Conservation (phyloP, 2,329 filamentous ascomycete genomes). For the Monascus ruber region DNA sequence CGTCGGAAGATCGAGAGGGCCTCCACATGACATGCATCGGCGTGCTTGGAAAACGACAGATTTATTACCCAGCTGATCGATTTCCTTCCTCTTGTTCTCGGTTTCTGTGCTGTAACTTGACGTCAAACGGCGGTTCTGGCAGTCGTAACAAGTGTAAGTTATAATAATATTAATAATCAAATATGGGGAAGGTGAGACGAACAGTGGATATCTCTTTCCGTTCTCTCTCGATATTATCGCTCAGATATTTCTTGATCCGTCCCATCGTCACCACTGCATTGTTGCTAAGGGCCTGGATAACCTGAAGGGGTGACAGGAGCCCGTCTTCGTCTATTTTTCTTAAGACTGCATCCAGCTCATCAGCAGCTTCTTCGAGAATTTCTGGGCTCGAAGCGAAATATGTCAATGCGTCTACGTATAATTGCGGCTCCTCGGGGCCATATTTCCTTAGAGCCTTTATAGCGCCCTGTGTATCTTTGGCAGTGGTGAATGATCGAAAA, state of each 20-base stretch:
- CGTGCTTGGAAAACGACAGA: constrained; percentile 85
- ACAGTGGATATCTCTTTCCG: constrained; percentile 66
- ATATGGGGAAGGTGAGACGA: constrained; percentile 6
- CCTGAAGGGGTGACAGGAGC: constrained; percentile 89
- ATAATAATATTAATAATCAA: constrained; percentile 4
- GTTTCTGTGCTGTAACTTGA: constrained; percentile 77
- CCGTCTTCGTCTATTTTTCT: constrained; percentile 80
- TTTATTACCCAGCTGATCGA: constrained; percentile 63
- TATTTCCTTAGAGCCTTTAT: constrained; percentile 87
- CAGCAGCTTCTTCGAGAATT: constrained; percentile 75
- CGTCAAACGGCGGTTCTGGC: constrained; percentile 64
- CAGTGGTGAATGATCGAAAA: constrained; percentile 87
- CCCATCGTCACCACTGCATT: constrained; percentile 90
- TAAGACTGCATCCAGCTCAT: constrained; percentile 70
- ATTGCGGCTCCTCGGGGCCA: constrained; percentile 75
- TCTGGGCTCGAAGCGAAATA: constrained; percentile 82
- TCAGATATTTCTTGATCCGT: constrained; percentile 87
- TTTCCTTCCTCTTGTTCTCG: constrained; percentile 63
- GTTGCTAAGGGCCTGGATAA: constrained; percentile 77
- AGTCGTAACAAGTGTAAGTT: constrained; percentile 16
- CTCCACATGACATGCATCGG: constrained; percentile 71
- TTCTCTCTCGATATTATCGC: constrained; percentile 79
- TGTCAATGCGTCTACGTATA: constrained; percentile 83
- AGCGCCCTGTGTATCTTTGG: constrained; percentile 80
- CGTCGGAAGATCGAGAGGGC: constrained; percentile 69